Conservation (phyloP, 768 basidiomycete species). For the Paxillus rubicundulus region DNA sequence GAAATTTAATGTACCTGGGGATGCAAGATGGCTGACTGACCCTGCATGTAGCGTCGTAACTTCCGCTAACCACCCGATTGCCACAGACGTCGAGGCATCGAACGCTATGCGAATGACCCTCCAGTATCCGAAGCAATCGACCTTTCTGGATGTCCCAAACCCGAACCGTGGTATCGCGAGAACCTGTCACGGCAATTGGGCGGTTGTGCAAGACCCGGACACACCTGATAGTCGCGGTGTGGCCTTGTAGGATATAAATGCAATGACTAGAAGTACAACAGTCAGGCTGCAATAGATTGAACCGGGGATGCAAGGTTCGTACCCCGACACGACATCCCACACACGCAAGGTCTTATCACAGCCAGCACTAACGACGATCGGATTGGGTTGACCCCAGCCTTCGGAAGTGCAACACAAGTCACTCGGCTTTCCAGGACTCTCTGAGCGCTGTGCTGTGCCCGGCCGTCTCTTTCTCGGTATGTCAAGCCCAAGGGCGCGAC, state of each 20-base stretch:
- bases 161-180: slow-evolving; percentile 79
- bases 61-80: slow-evolving; percentile 81
- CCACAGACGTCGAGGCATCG: slow-evolving; percentile 88
- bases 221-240: slow-evolving; percentile 89
- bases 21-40: slow-evolving; percentile 40
- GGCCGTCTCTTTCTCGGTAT: slow-evolving; percentile 20
- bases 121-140: slow-evolving; percentile 56
- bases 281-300: slow-evolving; percentile 7
- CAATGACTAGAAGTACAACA: slow-evolving; percentile 44
- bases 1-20: neutral
- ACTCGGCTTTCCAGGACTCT: slow-evolving; percentile 39
- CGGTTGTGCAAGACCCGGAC: slow-evolving; percentile 82
- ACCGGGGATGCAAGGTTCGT: slow-evolving; percentile 17
- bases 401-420: slow-evolving; percentile 63
- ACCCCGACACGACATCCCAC: slow-evolving; percentile 90
- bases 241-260: slow-evolving; percentile 77
- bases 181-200: slow-evolving; percentile 88
- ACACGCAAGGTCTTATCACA: slow-evolving; percentile 91
- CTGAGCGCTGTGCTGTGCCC: slow-evolving; percentile 15
- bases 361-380: slow-evolving; percentile 86
- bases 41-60: slow-evolving; percentile 87
- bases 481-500: slow-evolving; percentile 50
- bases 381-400: slow-evolving; percentile 87
- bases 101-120: slow-evolving; percentile 80
- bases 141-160: slow-evolving; percentile 95